Conservation (phyloP, 495 filamentous ascomycete genomes). For the Ramalina intermedia region DNA sequence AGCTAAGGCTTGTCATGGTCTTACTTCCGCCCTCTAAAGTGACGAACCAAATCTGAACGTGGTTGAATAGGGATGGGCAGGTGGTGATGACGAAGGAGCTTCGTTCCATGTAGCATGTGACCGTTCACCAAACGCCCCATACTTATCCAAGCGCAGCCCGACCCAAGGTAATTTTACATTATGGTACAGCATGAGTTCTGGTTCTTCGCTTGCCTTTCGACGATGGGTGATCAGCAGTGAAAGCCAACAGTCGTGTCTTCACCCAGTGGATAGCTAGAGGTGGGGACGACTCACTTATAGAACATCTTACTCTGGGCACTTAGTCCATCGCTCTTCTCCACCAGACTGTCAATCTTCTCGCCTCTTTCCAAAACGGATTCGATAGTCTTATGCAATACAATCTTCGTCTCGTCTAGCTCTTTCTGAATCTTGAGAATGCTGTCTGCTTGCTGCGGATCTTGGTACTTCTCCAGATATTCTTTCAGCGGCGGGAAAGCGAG, state of each 20-base stretch:
- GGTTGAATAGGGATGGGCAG: too few relatives aligned
- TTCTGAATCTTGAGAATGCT: constrained; percentile 91
- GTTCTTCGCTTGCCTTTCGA: constrained; percentile 62
- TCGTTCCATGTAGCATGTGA: too few relatives aligned
- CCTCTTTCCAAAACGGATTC: constrained; percentile 75
- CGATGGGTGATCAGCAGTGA: background rate
- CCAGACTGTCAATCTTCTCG: constrained; percentile 83
- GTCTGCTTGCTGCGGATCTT: constrained; percentile 77
- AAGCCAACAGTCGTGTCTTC: background rate
- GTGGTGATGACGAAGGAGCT: too few relatives aligned
- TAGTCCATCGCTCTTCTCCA: constrained; percentile 75
- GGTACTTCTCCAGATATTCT: constrained; percentile 76
- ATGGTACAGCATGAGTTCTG: constrained; percentile 87
- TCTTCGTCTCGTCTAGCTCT: constrained; percentile 96
- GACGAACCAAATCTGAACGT: too few relatives aligned
- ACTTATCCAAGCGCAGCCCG: too few relatives aligned
- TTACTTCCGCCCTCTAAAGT: too few relatives aligned
- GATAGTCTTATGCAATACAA: constrained; percentile 93
- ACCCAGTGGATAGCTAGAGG: background rate
- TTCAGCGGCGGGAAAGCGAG: constrained; percentile 56
- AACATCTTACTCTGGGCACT: constrained; percentile 93
- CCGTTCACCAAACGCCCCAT: too few relatives aligned
- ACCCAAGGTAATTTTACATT: constrained; percentile 35
- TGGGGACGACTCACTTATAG: constrained; percentile 53
- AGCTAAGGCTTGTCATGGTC: constrained; percentile 31